Conservation (phyloP, 2,329 filamentous ascomycete species). For the Cordyceps farinosa region DNA sequence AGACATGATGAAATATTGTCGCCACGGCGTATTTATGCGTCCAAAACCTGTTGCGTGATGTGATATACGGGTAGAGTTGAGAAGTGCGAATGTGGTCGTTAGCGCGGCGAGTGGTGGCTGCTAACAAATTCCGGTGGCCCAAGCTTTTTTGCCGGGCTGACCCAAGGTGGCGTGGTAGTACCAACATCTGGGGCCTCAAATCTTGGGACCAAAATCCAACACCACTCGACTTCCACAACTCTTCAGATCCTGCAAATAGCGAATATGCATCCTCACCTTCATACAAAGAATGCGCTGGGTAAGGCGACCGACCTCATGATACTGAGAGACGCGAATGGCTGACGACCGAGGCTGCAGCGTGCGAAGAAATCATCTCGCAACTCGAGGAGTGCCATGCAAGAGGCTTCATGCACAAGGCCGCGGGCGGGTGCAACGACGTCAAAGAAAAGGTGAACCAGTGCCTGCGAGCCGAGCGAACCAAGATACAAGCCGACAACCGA, state of each 20-base stretch:
- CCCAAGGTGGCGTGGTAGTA: slow-evolving; percentile 6
- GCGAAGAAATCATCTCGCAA: slow-evolving; percentile 87
- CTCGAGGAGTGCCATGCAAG: slow-evolving; percentile 93
- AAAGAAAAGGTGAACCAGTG: slow-evolving; percentile 85
- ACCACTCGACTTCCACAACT: background rate
- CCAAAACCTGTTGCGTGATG: background rate
- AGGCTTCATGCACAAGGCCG: slow-evolving; percentile 87
- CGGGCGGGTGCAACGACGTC: slow-evolving; percentile 84
- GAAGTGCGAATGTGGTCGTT: background rate
- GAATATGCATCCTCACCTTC: slow-evolving; percentile 94
- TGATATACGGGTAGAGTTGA: background rate
- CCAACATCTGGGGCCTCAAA: background rate
- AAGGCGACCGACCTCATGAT: slow-evolving; percentile 23
- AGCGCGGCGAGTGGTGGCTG: slow-evolving; percentile 8
- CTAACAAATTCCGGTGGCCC: slow-evolving; percentile 26
- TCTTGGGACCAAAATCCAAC: background rate
- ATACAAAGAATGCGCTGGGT: slow-evolving; percentile 90
- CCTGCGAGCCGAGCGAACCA: slow-evolving; percentile 73
- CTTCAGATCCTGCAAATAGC: background rate
- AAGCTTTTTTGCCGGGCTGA: slow-evolving; percentile 25
- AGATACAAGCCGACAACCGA: slow-evolving; percentile 73
- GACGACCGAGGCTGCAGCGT: slow-evolving; percentile 57
- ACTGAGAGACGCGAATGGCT: slow-evolving; percentile 15
- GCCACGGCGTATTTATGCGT: background rate
- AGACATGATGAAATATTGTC: slow-evolving; percentile 38